Evolutionary conservation across 768 basidiomycete species (phyloP), one percentile per base, ranked within the genome.

Genomic region (Xerocomus brunneocitrinus): DNA sequence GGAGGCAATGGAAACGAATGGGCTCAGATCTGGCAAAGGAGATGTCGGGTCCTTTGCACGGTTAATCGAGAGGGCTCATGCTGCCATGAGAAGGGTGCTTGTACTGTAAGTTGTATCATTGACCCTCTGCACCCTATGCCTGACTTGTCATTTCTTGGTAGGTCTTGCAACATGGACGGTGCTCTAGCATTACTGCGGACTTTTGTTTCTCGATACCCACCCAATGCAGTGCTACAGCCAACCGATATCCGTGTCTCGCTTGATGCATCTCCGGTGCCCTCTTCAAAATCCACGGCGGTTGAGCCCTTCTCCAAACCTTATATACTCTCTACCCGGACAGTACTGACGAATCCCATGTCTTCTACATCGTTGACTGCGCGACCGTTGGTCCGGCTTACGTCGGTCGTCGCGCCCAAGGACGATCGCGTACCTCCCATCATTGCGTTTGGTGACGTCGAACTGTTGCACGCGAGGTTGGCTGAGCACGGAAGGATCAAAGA

Each of bases 381-480:
- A 13, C 89, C 90, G 4, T 68, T 93, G 30, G 86, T 95, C 22
- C 83, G 89, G 22, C 73, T 91, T 58, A 81, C 80, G 3, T 78
- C 83, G 5, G 67, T 71, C 0, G 68, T 74, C 3, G 80, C 82
- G 16, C 75, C 87, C 4, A 79, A 81, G 1, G 94, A 97, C 63
- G 87, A 91, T 59, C 64, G 78, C 24, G 85, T 97, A 6, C 89
- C 93, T 0, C 93, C 93, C 0, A 66, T 93, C 38, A 60, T 95
- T 22, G 77, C 81, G 12, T 95, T 93, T 65, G 59, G 71, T 14
- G 91, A 95, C 64, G 58, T 95, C n/a, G 85, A 89, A 58, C 55
- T 85, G 5, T 72, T 97, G 47, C 92, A 95, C 65, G 80, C 91
- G 53, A 76, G 85, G 27, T 69, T 93, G 28, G 81, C 86, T n/a